Base-by-base conservation (phyloP, 192 early-diverging fungal species). In the Entomortierella parvispora region DNA sequence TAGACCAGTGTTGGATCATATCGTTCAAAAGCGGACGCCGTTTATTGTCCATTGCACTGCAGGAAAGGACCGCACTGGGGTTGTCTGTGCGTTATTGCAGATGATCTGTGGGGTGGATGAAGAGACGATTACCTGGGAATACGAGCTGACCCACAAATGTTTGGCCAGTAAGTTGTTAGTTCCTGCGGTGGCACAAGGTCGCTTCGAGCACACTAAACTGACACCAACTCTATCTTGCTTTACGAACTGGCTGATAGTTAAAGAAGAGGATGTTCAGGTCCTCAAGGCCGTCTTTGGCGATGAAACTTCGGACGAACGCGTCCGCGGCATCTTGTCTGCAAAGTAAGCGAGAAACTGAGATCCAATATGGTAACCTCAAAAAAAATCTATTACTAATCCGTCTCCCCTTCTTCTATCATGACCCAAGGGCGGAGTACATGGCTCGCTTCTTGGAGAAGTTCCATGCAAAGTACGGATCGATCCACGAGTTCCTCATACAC, bases 1-100 rank as follows among this genome's bases (percentile, higher is more conserved):
- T 28, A 60, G 62, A 45, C 65, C 63, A 6, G 68, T 86, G 46
- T 81, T 84, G 46, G 22, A 72, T 20, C 80, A 83, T 51, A 50
- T 84, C 26, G 48, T 84, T n/a, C 56, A 77, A 20, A 54, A 84
- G 45, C 81, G 64, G 18, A 56, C 63, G 6, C 80, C 82, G 1
- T 66, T 89, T n/a, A 63, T 91, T 51, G 68, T 90, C 9, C 89
- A 90, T 60, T 90, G 89, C 69, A 90, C 88, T 5, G 89, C 89
- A 15, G 89, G 89, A 22, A 90, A 90, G 67, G 89, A 90, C 64
- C 70, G 89, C 29, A 90, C 89, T 2, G 89, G 89, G 11, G 57
- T 90, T 0, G 77, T 89, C 58, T 67, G 58, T 28, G 88, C 88
- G 68, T 44, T 90, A 25, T 44, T 90, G 33, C 65, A 90, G 33